A percentile compares a stretch with the other conserved stretches of the same genome.
Conservation (phyloP, 257 asterid species). For the Lantana camara region DNA sequence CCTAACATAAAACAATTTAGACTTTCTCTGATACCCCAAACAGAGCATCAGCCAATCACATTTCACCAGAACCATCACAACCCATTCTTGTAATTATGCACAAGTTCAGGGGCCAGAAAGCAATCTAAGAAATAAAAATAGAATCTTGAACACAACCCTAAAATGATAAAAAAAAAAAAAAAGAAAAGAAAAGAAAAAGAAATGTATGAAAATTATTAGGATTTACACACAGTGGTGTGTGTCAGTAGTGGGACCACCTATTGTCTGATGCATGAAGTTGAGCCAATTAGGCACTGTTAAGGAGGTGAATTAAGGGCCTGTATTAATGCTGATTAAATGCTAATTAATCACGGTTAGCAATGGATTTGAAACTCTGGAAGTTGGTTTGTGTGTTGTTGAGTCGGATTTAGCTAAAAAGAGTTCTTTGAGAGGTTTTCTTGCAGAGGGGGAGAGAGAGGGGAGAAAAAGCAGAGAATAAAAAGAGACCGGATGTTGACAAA, state of each 20-base stretch:
- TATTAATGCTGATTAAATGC: constrained; percentile 13
- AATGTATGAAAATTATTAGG: neutral
- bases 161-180: neutral
- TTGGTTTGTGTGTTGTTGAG: no score
- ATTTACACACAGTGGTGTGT: constrained; percentile 26
- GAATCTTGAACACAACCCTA: neutral
- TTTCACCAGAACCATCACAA: constrained; percentile 14
- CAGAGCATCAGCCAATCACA: constrained; percentile 36
- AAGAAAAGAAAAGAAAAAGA: no score
- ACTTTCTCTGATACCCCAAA: constrained; percentile 27
- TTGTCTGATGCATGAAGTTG: constrained; percentile 28
- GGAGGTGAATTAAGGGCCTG: constrained; percentile 6
- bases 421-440: neutral
- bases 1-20: constrained; percentile 25
- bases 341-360: neutral
- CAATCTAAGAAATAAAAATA: neutral
- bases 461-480: constrained; percentile 36
- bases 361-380: neutral
- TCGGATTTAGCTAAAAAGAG: neutral
- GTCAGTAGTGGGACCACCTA: constrained; percentile 23
- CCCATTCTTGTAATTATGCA: constrained; percentile 31
- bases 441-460: constrained; percentile 23
- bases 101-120: constrained; percentile 15
- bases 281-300: constrained; percentile 16
- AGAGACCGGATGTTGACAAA: constrained; percentile 97